Base-by-base conservation (phyloP, 345 rosid genomes). In the Rhizophora apiculata region DNA sequence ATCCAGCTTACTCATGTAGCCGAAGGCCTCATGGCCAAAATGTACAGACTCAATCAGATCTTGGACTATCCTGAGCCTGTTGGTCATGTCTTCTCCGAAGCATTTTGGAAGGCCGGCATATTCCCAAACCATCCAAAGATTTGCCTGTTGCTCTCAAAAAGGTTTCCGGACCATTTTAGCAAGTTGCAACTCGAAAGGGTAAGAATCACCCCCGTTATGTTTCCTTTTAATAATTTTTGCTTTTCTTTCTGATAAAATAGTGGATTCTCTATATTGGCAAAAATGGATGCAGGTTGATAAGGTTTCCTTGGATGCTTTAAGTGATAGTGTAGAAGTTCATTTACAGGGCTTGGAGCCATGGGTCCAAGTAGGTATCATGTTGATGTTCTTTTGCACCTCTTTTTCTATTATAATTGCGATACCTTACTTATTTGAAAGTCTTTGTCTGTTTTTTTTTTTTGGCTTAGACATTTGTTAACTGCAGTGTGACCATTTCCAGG, bases 181-280 rank as follows among this genome's bases (percentile, higher is more conserved):
- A 95, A 86, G 74, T 79, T 92, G 81, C 99, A 95, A 77, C 98
- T 92, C 62, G 99, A 90, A 78, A 90, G 99, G 68, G 99, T 95
- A 81, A 86, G 96, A 62, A 36, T 54, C 65, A 49, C 6, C 52
- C 55, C 24, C 22, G 3, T 6, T 19, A 3, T 62, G 11, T 48
- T 63, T 19, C 43, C 26, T 15, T 36, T 67, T 60, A 11, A 21
- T 26, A 8, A 6, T 62, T 13, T 65, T 59, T 64, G 70, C 9
- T 31, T 68, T 52, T 54, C 61, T 64, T 78, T 60, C 52, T 54
- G 59, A 64, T 62, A 53, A 22, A 21, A 32, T 3, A 36, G 43
- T 29, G 49, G 66, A 29, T 68, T 74, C n/a, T 60, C 3, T 72
- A 53, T 60, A 60, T 56, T 73, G 15, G 19, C 19, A 49, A 72